Conservation (phyloP, 345 rosid genomes). For the Hibiscus trionum region DNA sequence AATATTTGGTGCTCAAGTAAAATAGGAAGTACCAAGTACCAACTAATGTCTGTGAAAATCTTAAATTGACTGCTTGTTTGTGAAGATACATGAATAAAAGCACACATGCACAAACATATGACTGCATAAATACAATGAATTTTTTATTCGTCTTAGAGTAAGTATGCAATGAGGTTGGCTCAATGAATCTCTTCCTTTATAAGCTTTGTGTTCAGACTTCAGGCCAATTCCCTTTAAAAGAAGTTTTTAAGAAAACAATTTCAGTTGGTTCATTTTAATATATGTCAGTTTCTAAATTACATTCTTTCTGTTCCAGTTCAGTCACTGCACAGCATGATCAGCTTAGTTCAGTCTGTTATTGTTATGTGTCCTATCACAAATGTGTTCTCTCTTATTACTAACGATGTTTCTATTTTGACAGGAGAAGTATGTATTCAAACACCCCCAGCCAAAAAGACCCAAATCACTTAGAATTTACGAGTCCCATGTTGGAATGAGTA, state of each 20-base stretch:
- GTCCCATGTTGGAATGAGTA: slow-evolving; percentile 98
- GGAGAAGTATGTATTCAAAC: slow-evolving; percentile 77
- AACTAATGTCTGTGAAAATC: background rate
- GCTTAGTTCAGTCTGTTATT: background rate
- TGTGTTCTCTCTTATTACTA: background rate
- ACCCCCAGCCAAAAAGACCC: slow-evolving; percentile 82
- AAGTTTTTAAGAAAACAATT: background rate
- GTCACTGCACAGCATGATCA: background rate
- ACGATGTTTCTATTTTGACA: slow-evolving; percentile 29
- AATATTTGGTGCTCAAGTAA: slow-evolving; percentile 5
- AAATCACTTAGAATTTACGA: slow-evolving; percentile 88
- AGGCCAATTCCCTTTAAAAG: background rate
- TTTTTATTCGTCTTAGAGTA: background rate
- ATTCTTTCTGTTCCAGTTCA: background rate
- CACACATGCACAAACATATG: background rate
- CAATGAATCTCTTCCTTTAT: background rate
- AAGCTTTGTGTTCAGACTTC: background rate
- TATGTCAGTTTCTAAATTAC: background rate
- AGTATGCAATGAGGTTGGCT: background rate
- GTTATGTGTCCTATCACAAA: background rate
- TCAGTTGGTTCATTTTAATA: background rate
- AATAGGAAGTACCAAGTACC: background rate
- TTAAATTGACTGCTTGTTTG: slow-evolving; percentile 1
- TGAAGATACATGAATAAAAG: background rate
- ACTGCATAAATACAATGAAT: background rate